Base-by-base conservation (phyloP, 192 early-diverging fungal genomes). In the Backusella macrospora region DNA sequence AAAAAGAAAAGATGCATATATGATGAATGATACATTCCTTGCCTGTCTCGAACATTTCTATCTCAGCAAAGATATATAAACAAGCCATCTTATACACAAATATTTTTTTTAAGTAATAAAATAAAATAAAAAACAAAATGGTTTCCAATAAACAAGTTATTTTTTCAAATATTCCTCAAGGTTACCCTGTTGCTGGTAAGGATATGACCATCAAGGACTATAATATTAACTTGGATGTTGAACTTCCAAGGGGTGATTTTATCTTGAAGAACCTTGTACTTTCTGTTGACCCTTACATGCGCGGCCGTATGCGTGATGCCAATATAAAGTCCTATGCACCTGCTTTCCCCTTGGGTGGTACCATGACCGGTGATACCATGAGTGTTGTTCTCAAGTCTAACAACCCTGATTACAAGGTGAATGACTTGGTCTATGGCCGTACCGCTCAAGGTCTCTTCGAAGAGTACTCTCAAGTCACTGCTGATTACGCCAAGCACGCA, bases 281-380 rank as follows among this genome's bases (percentile, higher is more conserved):
- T 12, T 93, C 91, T 10, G 75, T 93, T 12, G 92, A 94, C 75
- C 93, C 91, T 16, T 94, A 94, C 82, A 88, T 91, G 88, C 81
- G 85, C 63, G 85, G 85, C 14, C 89, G 90, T 69, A 94, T 95
- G 86, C 78, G 87, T 55, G 73, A 74, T 1, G 26, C 76, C 9
- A 70, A 63, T 6, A 76, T 76, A 2, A 81, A 81, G 26, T 76
- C 77, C 4, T 86, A 91, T 69, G 65, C 85, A 23, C 45, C 73
- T 10, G 65, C 81, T 8, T 92, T 87, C 75, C 44, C 63, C 7
- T 21, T 92, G 9, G 91, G 90, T 45, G 68, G 91, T 55, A 82
- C 90, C 5, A 77, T 95, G 62, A 68, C 71, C 42, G 89, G 89
- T 40, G 83, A 84, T 71, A 89, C 83, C 4, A 88, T 95, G 65